phyloP scores from a whole-genome alignment of 805 yeast species.

The Starmerella vitae region DNA sequence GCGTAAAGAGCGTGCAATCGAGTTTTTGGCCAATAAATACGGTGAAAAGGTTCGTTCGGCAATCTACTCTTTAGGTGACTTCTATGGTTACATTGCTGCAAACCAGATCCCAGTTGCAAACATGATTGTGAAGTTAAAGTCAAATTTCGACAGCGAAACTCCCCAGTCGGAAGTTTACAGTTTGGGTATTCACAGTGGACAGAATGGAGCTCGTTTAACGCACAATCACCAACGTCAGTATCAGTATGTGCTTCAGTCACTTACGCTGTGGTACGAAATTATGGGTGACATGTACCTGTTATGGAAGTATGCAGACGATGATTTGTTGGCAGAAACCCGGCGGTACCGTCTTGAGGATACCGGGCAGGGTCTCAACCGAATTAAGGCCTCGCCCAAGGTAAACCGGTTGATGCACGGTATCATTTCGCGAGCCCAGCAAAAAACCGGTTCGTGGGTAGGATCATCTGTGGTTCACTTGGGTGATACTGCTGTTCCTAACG shows the following conservation, averaged over 20 bases:
- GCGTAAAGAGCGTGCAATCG: slow-evolving; percentile 57
- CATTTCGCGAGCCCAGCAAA: slow-evolving; percentile 47
- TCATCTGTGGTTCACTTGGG: slow-evolving; percentile 70
- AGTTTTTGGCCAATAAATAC: slow-evolving; percentile 40
- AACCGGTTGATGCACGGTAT: slow-evolving; percentile 59
- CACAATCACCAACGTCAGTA: slow-evolving; percentile 63
- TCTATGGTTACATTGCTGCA: slow-evolving; percentile 55
- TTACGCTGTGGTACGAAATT: slow-evolving; percentile 61
- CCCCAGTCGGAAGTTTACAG: slow-evolving; percentile 26
- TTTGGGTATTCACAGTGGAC: slow-evolving; percentile 53
- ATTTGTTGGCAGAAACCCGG: slow-evolving; percentile 39
- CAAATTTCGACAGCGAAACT: slow-evolving; percentile 31
- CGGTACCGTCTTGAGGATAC: slow-evolving; percentile 51
- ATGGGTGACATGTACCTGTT: slow-evolving; percentile 65
- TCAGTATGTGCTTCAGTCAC: slow-evolving; percentile 61
- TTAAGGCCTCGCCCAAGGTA: slow-evolving; percentile 58
- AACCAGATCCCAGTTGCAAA: slow-evolving; percentile 55
- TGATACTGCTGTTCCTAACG: slow-evolving; percentile 75
- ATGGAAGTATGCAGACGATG: slow-evolving; percentile 68
- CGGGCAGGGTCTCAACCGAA: slow-evolving; percentile 70
- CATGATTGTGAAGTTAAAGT: slow-evolving; percentile 41
- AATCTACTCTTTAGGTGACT: slow-evolving; percentile 66
- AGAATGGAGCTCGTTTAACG: slow-evolving; percentile 55
- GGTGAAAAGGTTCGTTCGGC: slow-evolving; percentile 38
- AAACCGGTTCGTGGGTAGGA: slow-evolving; percentile 62